Percentiles rank a stretch among this genome's conserved stretches.
Conservation (phyloP, 345 rosid species). For the Sisymbrium irio region DNA sequence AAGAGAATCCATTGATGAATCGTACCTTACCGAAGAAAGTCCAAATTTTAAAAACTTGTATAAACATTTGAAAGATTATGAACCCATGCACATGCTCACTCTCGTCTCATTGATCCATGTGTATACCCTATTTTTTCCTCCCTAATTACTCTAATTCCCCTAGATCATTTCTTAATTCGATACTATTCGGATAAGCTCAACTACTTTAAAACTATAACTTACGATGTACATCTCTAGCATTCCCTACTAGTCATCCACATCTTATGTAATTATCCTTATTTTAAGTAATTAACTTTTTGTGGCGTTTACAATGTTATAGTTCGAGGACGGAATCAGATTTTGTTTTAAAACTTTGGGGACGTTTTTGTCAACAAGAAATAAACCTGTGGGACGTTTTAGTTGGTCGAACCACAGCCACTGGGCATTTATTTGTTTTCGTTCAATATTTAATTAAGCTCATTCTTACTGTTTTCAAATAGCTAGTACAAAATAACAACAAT, state of each 20-base stretch:
- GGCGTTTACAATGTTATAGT: neutral
- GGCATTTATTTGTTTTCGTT: neutral
- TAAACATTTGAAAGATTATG: slow-evolving; percentile 2
- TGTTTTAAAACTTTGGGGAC: neutral
- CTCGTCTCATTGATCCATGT: slow-evolving; percentile 36
- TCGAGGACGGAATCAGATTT: neutral
- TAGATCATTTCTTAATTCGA: slow-evolving; percentile 5
- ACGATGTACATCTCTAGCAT: slow-evolving; percentile 19
- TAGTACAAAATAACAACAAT: neutral
- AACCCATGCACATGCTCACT: slow-evolving; percentile 35
- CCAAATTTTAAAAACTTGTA: neutral
- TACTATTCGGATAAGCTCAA: slow-evolving; percentile 30
- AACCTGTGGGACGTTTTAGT: neutral
- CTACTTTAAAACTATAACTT: slow-evolving; percentile 16
- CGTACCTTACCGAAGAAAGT: slow-evolving; percentile 25
- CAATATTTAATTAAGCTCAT: neutral
- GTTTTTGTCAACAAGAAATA: neutral
- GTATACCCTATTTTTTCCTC: slow-evolving; percentile 22
- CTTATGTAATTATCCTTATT: neutral
- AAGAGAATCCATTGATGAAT: slow-evolving; percentile 31
- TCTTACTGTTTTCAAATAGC: neutral
- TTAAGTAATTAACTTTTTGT: neutral
- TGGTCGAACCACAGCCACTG: slow-evolving; percentile 5
- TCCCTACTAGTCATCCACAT: slow-evolving; percentile 18
- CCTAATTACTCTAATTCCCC: slow-evolving; percentile 24